Base-by-base conservation (phyloP, 2,329 filamentous ascomycete species). In the Madurella mycetomatis region DNA sequence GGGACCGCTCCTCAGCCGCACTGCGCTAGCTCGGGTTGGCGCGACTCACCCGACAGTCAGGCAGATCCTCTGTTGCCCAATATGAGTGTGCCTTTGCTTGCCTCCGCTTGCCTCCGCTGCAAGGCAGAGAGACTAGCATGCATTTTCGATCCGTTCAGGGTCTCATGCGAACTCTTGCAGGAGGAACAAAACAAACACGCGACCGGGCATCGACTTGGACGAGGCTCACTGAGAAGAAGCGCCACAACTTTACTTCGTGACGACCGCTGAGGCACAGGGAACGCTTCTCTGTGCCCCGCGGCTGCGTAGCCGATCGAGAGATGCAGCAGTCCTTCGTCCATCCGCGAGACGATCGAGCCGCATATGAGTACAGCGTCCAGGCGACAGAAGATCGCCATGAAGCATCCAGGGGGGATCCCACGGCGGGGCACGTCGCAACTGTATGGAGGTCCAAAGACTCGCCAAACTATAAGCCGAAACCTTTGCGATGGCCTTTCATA, bases 401-500 rank as follows among this genome's bases (percentile, higher is more conserved):
- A 41, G 45, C 31, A 17, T 15, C 41, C 32, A 12, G 32, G 13
- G 52, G 58, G 54, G 40, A 56, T 52, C 15, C 39, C 8, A 4
- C 40, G 15, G 9, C 19, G 16, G 47, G 48, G n/a, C 2, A 40
- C 49, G 5, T 39, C 49, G 1, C 51, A 31, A 45, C 58, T 4
- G 45, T 47, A 2, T 58, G 58, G 58, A 48, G 42, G n/a, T 25
- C 53, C 2, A 47, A 18, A 1, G 19, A 31, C 42, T 43, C 48
- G n/a, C 63, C 65, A 1, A 61, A 66, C 58, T 70, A 70, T 58
- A 65, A 65, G 49, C 69, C 69, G 1, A 66, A 60, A 46, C 59
- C 69, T 16, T 53, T 71, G 49, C 61, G 62, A 55, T 70, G 68
- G 68, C 67, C 66, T 2, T 71, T 70, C 44, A 63, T 71, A 44